A percentile compares a stretch with the other conserved stretches of the same genome.
Conservation (phyloP, 179 eudicot genomes). For the Vitellaria paradoxa region DNA sequence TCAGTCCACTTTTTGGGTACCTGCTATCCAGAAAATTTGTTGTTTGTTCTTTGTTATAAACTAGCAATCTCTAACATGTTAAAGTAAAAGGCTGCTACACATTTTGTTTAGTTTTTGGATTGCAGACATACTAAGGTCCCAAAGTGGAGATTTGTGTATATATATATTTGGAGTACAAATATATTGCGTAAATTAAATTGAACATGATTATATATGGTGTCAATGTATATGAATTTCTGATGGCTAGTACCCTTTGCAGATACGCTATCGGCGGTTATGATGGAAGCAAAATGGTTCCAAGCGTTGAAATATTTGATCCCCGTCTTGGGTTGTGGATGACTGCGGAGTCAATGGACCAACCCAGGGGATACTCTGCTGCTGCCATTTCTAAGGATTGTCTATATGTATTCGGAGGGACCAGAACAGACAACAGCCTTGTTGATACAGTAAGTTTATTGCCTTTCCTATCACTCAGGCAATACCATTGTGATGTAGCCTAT, state of each 20-base stretch:
- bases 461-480: neutral
- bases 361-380: conserved; percentile 64
- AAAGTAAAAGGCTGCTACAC: no score
- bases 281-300: conserved; percentile 55
- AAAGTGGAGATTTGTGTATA: neutral
- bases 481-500: neutral
- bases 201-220: neutral
- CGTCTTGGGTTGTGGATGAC: conserved; percentile 66
- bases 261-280: conserved; percentile 83
- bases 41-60: neutral
- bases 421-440: conserved; percentile 25
- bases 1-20: neutral
- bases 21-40: neutral
- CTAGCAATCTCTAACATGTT: no score
- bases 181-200: neutral
- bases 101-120: no score
- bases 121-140: neutral
- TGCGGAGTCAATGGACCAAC: conserved; percentile 56
- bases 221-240: no score
- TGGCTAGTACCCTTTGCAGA: conserved; percentile 34
- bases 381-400: conserved; percentile 48
- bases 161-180: neutral
- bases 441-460: conserved; percentile 38
- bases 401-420: conserved; percentile 64
- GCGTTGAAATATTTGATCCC: conserved; percentile 78